phyloP scores from a whole-genome alignment of 768 basidiomycete species.

The Pulveroboletus ravenelii region DNA sequence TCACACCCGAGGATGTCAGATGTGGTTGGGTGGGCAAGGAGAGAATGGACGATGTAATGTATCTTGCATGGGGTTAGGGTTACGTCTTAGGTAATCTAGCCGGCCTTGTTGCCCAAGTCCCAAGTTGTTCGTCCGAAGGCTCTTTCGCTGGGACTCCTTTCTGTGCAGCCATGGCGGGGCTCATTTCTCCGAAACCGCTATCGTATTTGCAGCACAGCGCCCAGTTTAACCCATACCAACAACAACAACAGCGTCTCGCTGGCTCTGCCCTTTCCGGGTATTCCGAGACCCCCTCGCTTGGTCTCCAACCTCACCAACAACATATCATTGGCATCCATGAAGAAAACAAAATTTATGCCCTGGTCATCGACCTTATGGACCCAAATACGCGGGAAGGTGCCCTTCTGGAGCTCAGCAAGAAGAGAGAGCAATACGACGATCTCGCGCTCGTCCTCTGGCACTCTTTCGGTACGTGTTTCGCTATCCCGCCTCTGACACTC shows the following conservation, averaged over 20 bases:
- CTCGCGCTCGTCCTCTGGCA: conserved; percentile 97
- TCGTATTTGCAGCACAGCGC: conserved; percentile 61
- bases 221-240: conserved; percentile 57
- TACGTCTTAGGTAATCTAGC: conserved; percentile 23
- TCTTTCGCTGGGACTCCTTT: conserved; percentile 10
- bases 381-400: conserved; percentile 83
- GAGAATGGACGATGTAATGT: conserved; percentile 6
- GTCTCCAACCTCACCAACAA: conserved; percentile 50
- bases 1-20: conserved; percentile 30
- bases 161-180: conserved; percentile 48
- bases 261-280: conserved; percentile 37
- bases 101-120: neutral
- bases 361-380: conserved; percentile 86
- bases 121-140: neutral
- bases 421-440: conserved; percentile 98
- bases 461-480: conserved; percentile 71
- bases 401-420: conserved; percentile 94
- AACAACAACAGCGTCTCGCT: conserved; percentile 42
- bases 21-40: conserved; percentile 30
- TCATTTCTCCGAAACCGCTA: conserved; percentile 57
- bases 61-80: conserved; percentile 23
- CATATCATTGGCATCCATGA: conserved; percentile 53
- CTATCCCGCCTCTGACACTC: neutral
- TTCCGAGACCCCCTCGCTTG: conserved; percentile 60
- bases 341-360: conserved; percentile 80